phyloP scores from a whole-genome alignment of 345 rosid species.

The Populus pruinosa region DNA sequence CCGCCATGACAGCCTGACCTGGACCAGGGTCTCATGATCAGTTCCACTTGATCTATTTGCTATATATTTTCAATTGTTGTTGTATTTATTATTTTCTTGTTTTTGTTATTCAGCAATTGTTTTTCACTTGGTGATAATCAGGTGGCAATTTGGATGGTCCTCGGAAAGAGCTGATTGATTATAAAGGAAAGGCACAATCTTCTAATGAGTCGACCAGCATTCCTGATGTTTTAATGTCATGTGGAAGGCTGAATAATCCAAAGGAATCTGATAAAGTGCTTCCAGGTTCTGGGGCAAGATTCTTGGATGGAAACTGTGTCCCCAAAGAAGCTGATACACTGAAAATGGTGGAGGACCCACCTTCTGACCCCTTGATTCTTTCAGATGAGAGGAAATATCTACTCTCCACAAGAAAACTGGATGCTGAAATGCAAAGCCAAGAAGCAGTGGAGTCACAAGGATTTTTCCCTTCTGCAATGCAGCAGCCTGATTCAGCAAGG shows the following conservation, averaged over 20 bases:
- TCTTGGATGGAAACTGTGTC: slow-evolving; percentile 42
- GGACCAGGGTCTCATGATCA: neutral
- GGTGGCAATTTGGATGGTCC: slow-evolving; percentile 48
- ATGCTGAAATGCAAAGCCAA: slow-evolving; percentile 44
- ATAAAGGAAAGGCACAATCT: slow-evolving; percentile 44
- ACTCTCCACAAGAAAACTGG: slow-evolving; percentile 39
- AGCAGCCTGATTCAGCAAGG: slow-evolving; percentile 40
- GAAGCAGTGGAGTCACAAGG: slow-evolving; percentile 43
- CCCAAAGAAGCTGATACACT: slow-evolving; percentile 43
- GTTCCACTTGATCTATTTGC: slow-evolving; percentile 1
- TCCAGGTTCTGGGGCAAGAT: slow-evolving; percentile 45
- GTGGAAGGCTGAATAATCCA: slow-evolving; percentile 45
- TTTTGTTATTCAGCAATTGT: neutral
- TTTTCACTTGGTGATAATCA: slow-evolving; percentile 7
- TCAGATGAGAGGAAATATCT: slow-evolving; percentile 49
- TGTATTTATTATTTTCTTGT: neutral
- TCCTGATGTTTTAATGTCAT: slow-evolving; percentile 42
- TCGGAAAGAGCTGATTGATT: slow-evolving; percentile 48
- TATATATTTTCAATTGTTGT: neutral
- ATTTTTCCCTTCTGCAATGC: slow-evolving; percentile 18
- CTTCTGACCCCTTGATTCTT: slow-evolving; percentile 29
- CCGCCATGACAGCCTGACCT: neutral
- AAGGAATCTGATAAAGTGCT: slow-evolving; percentile 35
- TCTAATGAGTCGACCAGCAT: slow-evolving; percentile 38
- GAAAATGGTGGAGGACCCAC: slow-evolving; percentile 38